Evolutionary conservation across 2,329 filamentous ascomycete genomes (phyloP).

Genomic region (Calonectria montana): DNA sequence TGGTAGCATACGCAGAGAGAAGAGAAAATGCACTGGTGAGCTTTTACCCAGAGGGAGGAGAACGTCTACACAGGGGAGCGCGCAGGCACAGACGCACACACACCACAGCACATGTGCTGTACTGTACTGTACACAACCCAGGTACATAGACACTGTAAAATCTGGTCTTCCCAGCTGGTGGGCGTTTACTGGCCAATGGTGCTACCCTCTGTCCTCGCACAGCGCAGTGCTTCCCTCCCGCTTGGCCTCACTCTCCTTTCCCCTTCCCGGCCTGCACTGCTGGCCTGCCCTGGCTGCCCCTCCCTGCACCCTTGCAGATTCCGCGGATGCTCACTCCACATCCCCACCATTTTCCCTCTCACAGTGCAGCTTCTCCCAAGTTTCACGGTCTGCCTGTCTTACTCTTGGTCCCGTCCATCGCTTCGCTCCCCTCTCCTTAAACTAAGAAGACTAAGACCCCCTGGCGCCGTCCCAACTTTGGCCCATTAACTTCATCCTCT

Average conservation of each 20-base stretch:
- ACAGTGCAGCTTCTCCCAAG: slow-evolving; percentile 2
- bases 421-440: slow-evolving; percentile 16
- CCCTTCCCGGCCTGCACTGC: slow-evolving; percentile 22
- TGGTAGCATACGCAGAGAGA: too few relatives aligned
- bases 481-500: slow-evolving; percentile 26
- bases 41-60: too few relatives aligned
- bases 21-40: too few relatives aligned
- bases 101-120: too few relatives aligned
- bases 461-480: slow-evolving; percentile 8
- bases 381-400: slow-evolving; percentile 3
- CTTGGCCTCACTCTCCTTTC: background rate
- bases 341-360: background rate
- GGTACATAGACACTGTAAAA: too few relatives aligned
- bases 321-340: slow-evolving; percentile 9
- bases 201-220: slow-evolving; percentile 16
- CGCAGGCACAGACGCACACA: background rate
- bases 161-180: background rate
- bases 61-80: too few relatives aligned
- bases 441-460: slow-evolving; percentile 10
- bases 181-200: background rate
- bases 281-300: slow-evolving; percentile 22
- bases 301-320: background rate
- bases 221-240: background rate
- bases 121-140: too few relatives aligned
- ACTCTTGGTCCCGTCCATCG: background rate